Evolutionary conservation across 1,284 basidiomycete genomes (phyloP).

Genomic region (Rhodofomes roseus): DNA sequence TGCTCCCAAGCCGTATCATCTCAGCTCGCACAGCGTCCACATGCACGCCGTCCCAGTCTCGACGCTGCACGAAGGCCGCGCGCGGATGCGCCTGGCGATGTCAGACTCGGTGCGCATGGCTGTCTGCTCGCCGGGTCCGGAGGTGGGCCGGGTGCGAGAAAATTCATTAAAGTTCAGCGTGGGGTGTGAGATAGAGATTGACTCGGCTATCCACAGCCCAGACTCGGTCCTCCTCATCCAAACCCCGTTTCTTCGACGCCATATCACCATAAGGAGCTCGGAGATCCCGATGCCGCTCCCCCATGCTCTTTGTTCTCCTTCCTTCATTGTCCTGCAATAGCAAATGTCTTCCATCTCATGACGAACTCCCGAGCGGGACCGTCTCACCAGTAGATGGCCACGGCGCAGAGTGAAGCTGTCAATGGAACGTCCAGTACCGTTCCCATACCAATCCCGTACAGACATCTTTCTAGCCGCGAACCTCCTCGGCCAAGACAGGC

Average conservation of each 20-base stretch:
- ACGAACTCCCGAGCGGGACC: background rate
- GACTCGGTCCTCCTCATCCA: background rate
- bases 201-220: slow-evolving; percentile 9
- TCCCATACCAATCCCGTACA: background rate
- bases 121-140: background rate
- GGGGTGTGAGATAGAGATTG: slow-evolving; percentile 8
- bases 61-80: background rate
- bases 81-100: background rate
- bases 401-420: no score
- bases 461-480: background rate
- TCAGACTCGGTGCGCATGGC: background rate
- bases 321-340: background rate
- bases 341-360: background rate
- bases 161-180: background rate
- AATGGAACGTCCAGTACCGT: no score
- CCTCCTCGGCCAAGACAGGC: background rate
- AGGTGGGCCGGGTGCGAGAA: background rate
- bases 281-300: background rate
- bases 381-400: no score
- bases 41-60: background rate
- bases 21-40: background rate
- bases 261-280: slow-evolving; percentile 1
- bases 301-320: background rate
- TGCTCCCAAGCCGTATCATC: background rate
- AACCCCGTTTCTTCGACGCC: background rate